phyloP scores from a whole-genome alignment of 129 eudicot species.

The Artemisia annua region DNA sequence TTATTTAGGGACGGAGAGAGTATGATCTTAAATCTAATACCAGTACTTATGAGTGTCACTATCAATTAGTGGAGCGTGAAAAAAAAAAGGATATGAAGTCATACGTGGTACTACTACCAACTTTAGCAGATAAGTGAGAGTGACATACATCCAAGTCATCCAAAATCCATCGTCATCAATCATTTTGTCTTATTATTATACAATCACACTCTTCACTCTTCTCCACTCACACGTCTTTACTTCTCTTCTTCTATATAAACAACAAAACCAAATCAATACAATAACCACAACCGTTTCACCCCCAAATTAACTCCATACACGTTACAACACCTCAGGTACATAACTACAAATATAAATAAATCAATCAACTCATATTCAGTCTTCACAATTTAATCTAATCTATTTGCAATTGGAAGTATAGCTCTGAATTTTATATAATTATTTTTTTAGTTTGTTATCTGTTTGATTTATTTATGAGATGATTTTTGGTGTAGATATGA shows the following conservation, averaged over 20 bases:
- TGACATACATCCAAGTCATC: background rate
- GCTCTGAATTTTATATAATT: too few species aligned
- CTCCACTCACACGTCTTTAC: conserved; percentile 14
- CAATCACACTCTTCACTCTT: conserved; percentile 14
- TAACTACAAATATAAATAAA: background rate
- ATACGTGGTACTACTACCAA: too few species aligned
- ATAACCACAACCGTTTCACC: conserved; percentile 10
- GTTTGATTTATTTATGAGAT: background rate
- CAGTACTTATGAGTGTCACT: too few species aligned
- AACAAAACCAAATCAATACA: too few species aligned
- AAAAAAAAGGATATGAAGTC: too few species aligned
- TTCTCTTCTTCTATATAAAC: background rate
- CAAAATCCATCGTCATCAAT: background rate
- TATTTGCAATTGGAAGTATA: conserved; percentile 1
- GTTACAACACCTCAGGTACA: conserved; percentile 3
- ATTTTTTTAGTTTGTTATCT: too few species aligned
- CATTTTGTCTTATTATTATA: conserved; percentile 24
- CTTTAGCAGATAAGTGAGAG: too few species aligned
- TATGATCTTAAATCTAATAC: too few species aligned
- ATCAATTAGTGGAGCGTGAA: too few species aligned
- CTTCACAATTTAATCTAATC: too few species aligned
- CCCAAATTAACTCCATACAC: conserved; percentile 9
- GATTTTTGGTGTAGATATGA: conserved; percentile 35
- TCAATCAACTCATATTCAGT: background rate
- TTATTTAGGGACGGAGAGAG: too few species aligned